phyloP scores from a whole-genome alignment of 257 asterid genomes.

The Perilla frutescens region DNA sequence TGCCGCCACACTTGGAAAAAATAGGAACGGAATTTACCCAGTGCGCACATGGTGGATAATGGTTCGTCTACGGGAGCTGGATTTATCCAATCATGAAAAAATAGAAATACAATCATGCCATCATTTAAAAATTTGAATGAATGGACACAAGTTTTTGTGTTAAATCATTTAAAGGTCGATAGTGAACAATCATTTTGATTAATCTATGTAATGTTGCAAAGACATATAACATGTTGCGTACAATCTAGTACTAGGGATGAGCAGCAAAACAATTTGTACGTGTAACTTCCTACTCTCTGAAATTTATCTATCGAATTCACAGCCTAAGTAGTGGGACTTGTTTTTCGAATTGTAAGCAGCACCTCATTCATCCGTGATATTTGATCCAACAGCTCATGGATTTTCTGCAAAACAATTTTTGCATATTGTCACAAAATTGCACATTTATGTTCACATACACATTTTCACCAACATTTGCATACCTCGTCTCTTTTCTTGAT shows the following conservation, averaged over 20 bases:
- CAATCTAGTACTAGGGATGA: constrained; percentile 24
- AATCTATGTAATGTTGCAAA: too few species aligned
- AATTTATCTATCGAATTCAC: neutral
- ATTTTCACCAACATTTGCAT: constrained; percentile 50
- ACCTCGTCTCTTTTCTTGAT: constrained; percentile 56
- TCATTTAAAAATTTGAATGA: too few species aligned
- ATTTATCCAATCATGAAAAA: too few species aligned
- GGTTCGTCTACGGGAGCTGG: too few species aligned
- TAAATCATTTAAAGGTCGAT: too few species aligned
- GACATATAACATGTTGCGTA: too few species aligned
- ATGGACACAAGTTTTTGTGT: too few species aligned
- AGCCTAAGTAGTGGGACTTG: constrained; percentile 26
- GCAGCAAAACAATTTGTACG: constrained; percentile 29
- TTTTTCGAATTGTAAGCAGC: constrained; percentile 49
- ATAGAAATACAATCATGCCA: too few species aligned
- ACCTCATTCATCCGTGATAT: constrained; percentile 69
- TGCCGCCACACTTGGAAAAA: too few species aligned
- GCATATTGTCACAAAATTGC: neutral
- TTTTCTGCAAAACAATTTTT: constrained; percentile 55
- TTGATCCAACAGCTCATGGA: constrained; percentile 64
- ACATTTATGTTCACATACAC: constrained; percentile 15
- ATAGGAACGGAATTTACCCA: too few species aligned
- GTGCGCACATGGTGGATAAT: too few species aligned
- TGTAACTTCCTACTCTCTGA: neutral
- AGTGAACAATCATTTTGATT: too few species aligned